phyloP scores from a whole-genome alignment of 139 green algal genomes.

The Tetradesmus obliquus region DNA sequence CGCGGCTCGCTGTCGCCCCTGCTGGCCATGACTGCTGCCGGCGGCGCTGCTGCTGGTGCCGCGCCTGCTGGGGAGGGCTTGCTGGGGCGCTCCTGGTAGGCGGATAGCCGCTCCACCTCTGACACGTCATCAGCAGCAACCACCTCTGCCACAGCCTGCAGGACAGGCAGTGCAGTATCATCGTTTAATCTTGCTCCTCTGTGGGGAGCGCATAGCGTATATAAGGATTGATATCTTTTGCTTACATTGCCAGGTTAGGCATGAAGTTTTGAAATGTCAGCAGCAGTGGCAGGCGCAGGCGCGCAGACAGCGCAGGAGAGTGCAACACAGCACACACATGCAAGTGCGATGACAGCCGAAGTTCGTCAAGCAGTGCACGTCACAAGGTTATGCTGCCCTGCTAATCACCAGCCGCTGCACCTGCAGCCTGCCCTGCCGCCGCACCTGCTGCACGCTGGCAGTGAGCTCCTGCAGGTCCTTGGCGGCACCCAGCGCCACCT shows the following conservation, averaged over 20 bases:
- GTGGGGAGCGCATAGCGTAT: no score
- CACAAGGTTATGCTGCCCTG: not conserved
- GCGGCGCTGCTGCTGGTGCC: not conserved
- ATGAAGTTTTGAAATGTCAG: no score
- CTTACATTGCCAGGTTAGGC: no score
- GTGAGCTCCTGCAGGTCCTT: conserved; percentile 57
- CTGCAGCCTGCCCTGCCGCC: not conserved
- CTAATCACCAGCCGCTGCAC: not conserved
- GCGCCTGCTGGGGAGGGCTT: not conserved
- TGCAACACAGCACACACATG: no score
- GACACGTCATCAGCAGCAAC: conserved; percentile 47
- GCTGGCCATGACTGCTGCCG: conserved; percentile 29
- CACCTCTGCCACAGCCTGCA: conserved; percentile 29
- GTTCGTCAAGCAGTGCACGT: no score
- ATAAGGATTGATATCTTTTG: no score
- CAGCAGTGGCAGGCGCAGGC: no score
- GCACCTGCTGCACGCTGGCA: conserved; percentile 52
- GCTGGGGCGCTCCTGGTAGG: conserved; percentile 16
- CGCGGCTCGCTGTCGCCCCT: conserved; percentile 7
- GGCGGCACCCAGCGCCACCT: conserved; percentile 46
- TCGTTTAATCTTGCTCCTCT: no score
- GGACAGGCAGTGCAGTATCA: not conserved
- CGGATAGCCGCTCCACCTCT: conserved; percentile 42
- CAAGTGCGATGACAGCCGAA: no score
- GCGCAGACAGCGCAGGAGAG: no score